Evolutionary conservation across 106 monocot genomes (phyloP), one percentile per base, ranked within the genome.

Genomic region (Dendrobium nobile): DNA sequence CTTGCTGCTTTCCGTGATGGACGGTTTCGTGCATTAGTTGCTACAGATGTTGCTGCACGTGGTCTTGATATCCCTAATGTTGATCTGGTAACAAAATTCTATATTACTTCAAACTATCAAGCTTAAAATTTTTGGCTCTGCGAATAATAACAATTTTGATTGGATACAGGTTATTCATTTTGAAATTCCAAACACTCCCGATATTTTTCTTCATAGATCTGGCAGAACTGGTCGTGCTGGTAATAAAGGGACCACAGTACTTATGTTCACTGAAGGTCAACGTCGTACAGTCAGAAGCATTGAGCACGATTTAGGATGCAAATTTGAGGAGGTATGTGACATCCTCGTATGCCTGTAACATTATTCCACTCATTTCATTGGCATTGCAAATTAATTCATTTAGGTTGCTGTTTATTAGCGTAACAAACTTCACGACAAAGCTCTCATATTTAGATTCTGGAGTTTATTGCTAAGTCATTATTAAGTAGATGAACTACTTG

Each of bases 191-290:
- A 85, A 88, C 43, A 82, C 76, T 59, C 18, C 73, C 58, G 85
- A 88, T 41, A 80, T 85, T 77, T 88, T 85, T 68, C 73, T 88
- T 67, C 88, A 88, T 79, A 85, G 88, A 85, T 85, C 85, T 77
- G 88, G 88, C 11, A 79, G 88, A 48, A 88, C 85, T 77, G 88
- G 88, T 11, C 88, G 88, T 43, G 88, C 88, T 64, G 88, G 88
- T 41, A 85, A 83, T 22, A 85, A 85, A 41, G 88, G 88, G 20
- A 83, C 83, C 45, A 81, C 85, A 4, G 73, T 88, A 72, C 80
- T 88, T 28, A 83, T 88, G 81, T 84, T 87, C 82, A 87, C 73
- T 81, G 82, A 82, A 74, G 33, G 82, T 42, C 82, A 87, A 48
- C 81, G 84, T 3, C 82, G 75, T 55, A 78, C 73, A 5, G 84